Evolutionary conservation across 192 early-diverging fungal species (phyloP).

Genomic region (Allomyces macrogynus): DNA sequence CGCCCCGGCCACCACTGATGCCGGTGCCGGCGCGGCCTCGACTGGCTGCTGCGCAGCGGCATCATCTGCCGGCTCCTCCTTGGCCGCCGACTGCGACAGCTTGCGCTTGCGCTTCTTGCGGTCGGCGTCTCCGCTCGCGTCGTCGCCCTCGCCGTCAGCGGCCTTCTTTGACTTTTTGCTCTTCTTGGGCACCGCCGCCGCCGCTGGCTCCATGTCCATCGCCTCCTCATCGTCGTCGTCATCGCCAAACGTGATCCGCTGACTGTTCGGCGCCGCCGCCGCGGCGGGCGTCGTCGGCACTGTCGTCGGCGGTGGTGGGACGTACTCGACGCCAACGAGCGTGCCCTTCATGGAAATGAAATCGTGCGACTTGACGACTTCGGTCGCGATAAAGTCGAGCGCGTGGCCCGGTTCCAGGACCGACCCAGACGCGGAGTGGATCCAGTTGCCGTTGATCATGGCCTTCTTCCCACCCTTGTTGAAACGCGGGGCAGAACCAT

Average conservation of each 20-base stretch:
- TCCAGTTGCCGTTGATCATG: not conserved
- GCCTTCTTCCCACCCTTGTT: not conserved
- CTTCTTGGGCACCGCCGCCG: not conserved
- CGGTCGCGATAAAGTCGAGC: not conserved
- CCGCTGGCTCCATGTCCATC: not conserved
- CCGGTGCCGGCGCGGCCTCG: not conserved
- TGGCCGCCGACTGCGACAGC: not conserved
- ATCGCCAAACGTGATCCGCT: not conserved
- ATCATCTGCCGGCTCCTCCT: not conserved
- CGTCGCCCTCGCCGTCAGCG: not conserved
- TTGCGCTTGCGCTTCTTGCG: not conserved
- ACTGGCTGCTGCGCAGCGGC: not conserved
- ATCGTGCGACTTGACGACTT: not conserved
- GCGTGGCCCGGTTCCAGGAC: not conserved
- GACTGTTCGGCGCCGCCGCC: not conserved
- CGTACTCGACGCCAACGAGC: not conserved
- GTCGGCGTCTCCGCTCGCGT: too few species aligned
- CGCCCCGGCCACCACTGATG: not conserved
- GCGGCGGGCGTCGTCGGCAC: not conserved
- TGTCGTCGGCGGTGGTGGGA: not conserved
- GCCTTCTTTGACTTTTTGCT: not conserved
- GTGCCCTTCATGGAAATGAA: not conserved
- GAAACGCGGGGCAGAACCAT: not conserved
- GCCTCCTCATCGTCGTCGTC: not conserved
- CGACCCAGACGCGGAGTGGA: not conserved